Conservation (phyloP, 2,329 filamentous ascomycete genomes). For the Colletotrichum camelliae region DNA sequence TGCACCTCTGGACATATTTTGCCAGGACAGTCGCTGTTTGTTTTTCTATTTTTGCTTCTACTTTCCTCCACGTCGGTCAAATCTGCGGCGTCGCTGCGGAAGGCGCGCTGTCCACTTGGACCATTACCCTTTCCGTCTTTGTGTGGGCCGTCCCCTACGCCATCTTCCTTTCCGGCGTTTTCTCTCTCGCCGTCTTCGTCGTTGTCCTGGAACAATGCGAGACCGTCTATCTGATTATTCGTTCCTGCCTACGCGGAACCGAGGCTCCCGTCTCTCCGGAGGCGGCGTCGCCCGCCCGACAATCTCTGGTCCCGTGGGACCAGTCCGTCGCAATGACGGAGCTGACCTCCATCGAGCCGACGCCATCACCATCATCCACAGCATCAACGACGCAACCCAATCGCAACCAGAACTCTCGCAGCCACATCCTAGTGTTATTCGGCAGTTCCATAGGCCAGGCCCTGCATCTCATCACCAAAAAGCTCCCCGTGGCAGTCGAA, state of each 20-base stretch:
- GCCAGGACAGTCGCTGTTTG: not conserved
- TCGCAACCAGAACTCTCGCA: not conserved
- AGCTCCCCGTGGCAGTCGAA: not conserved
- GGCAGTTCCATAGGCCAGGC: not conserved
- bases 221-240: slow-evolving; percentile 12
- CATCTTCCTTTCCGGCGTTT: not conserved
- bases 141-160: not conserved
- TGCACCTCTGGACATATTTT: not conserved
- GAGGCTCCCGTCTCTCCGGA: not conserved
- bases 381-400: slow-evolving; percentile 28
- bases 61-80: not conserved
- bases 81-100: not conserved
- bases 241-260: slow-evolving; percentile 2
- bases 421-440: not conserved
- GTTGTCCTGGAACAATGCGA: slow-evolving; percentile 8
- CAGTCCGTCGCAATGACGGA: slow-evolving; percentile 41
- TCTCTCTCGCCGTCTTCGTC: not conserved
- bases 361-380: slow-evolving; percentile 36
- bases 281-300: not conserved
- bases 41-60: not conserved
- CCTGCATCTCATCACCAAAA: not conserved
- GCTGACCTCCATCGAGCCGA: slow-evolving; percentile 39
- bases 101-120: not conserved
- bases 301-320: slow-evolving; percentile 42
- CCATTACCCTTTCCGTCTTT: not conserved